phyloP scores from a whole-genome alignment of 176 grass and related monocot species.

The Alopecurus myosuroides region DNA sequence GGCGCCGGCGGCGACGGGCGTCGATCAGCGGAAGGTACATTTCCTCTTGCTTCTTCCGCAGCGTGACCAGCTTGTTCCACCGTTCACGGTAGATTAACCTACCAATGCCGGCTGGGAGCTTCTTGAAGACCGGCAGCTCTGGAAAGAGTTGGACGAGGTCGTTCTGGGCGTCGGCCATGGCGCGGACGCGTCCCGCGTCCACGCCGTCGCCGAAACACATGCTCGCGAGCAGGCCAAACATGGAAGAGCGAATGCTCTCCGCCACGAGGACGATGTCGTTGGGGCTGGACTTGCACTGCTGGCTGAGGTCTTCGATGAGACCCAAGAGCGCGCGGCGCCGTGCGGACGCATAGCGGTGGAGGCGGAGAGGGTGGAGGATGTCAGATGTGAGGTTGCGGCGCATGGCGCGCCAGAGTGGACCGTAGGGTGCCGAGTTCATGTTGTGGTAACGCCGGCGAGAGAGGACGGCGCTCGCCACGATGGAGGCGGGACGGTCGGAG shows the following conservation, averaged over 20 bases:
- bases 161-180: neutral
- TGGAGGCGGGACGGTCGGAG: neutral
- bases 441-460: neutral
- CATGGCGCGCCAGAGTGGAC: neutral
- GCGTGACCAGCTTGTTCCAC: too few species aligned
- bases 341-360: neutral
- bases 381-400: neutral
- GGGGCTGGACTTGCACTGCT: neutral
- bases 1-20: too few species aligned
- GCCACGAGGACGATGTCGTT: too few species aligned
- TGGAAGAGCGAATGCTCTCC: neutral
- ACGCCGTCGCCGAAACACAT: neutral
- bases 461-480: too few species aligned
- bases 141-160: too few species aligned
- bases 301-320: neutral
- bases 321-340: neutral
- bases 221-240: neutral
- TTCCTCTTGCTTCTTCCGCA: too few species aligned
- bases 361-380: neutral
- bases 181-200: neutral
- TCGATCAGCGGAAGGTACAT: too few species aligned
- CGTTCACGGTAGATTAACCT: too few species aligned
- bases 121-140: too few species aligned
- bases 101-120: too few species aligned
- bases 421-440: constrained; percentile 3